Base-by-base conservation (phyloP, 306 rosid species). In the Inga leiocalycina region DNA sequence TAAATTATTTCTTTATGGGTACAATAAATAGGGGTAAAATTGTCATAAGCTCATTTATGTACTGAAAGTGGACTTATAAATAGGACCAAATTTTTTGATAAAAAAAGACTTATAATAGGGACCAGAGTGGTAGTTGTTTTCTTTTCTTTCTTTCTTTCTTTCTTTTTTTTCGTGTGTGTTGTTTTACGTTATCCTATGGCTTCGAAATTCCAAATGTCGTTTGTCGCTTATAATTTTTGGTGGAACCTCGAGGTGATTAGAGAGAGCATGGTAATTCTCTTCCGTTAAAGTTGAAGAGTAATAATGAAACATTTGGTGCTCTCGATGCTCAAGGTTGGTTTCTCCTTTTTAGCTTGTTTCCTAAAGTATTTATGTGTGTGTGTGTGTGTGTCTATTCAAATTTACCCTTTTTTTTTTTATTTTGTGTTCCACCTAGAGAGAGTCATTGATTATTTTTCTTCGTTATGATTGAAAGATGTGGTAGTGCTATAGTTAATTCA, bases 191-290 rank as follows among this genome's bases (percentile, higher is more conserved):
- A 75, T 44, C 80, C 76, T 30, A 20, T 41, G 74, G 88, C 91
- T 87, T 89, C 56, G 90, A 88, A 84, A 89, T 86, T 84, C 86
- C 89, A 88, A 90, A 86, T 82, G 70, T 30, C 30, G 15, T 24
- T 57, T 27, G 37, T 77, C 49, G 68, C 86, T 57, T 51, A 45
- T 69, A 72, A 81, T 20, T 20, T 57, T 83, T 79, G 85, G 44
- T 14, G 76, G 79, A 77, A 81, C 78, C 46, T 15, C 72, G 72
- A 67, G 46, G 72, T 35, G 24, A 67, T 35, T 66, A 34, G 71
- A 37, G 46, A 67, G 72, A 39, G 72, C 46, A 34, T 67, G 72
- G 46, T 67, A 67, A 34, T 67, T 67, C 45, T 35, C 22, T 35
- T 35, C 24, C 35, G 72, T 67, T 34, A 67, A 67, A 67, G 72